Base-by-base conservation (phyloP, 805 yeast species). In the Candida multigemmis region DNA sequence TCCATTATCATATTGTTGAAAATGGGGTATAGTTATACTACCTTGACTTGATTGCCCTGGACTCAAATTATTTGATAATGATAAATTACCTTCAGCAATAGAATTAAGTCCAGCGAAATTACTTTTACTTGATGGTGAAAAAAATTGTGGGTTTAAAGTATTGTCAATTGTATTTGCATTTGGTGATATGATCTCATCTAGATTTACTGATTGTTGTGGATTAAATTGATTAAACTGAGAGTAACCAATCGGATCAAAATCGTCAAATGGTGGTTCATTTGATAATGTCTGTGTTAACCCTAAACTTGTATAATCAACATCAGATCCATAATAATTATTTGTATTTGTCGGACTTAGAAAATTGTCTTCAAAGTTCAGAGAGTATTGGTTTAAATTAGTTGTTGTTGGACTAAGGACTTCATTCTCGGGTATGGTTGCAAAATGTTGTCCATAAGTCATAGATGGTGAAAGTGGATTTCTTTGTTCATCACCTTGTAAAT, bases 101-200 rank as follows among this genome's bases (percentile, higher is more conserved):
- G 58, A 37, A 30, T 53, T 50, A 22, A 57, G 45, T 20, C 44
- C 35, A 36, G 44, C 41, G 30, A 38, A 55, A 27, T 44, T 40
- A 30, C 37, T 33, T 19, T 48, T 43, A 8, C 46, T 42, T 7
- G 54, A 49, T 3, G 68, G 68, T 4, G 65, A 57, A 27, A 62
- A 62, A 36, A 60, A 61, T 32, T 57, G 63, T 5, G 64, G 48
- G 20, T 54, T 52, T 15, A 53, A 32, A 24, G 40, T 20, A 19
- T 30, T 26, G 19, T 23, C 22, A 14, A 18, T 31, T 21, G 24
- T 22, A 13, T 29, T 25, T 23, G 39, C 42, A 16, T 37, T 41
- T 1, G 67, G 67, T 4, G 61, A 56, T 22, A 60, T 49, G 20
- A 60, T 34, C 33, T 52, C 63, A 33, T 60, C 65, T 24, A 60